Percentiles rank a stretch among this genome's conserved stretches.
Conservation (phyloP, 108 stramenopile species). For the Fragilariopsis cylindrus region DNA sequence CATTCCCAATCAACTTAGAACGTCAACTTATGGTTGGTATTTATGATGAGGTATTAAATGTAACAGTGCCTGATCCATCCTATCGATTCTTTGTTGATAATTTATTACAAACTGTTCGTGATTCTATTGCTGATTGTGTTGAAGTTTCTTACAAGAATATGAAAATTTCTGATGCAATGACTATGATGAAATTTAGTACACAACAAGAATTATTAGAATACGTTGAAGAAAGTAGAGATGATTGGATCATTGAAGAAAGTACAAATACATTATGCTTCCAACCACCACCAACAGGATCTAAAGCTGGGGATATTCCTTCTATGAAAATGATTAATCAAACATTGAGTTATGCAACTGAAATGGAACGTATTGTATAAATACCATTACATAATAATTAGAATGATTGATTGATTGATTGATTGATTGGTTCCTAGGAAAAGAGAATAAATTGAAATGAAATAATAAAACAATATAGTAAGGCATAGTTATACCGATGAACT, state of each 20-base stretch:
- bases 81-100: conserved; percentile 81
- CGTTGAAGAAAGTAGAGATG: conserved; percentile 73
- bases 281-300: conserved; percentile 51
- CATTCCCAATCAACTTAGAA: conserved; percentile 85
- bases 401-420: no score
- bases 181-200: conserved; percentile 78
- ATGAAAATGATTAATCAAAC: conserved; percentile 82
- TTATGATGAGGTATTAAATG: conserved; percentile 77
- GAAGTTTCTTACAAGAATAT: conserved; percentile 83
- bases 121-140: conserved; percentile 84
- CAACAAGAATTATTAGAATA: conserved; percentile 68
- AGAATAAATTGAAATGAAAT: background rate
- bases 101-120: conserved; percentile 76
- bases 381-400: no score
- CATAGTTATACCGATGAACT: no score
- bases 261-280: conserved; percentile 62
- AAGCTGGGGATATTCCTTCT: conserved; percentile 74
- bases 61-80: conserved; percentile 69
- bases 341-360: conserved; percentile 88
- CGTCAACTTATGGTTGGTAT: conserved; percentile 87
- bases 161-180: conserved; percentile 64
- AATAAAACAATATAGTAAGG: no score
- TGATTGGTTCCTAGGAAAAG: background rate
- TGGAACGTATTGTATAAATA: conserved; percentile 87
- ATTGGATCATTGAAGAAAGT: conserved; percentile 73